Percentiles rank a stretch among this genome's conserved stretches.
Conservation (phyloP, 2,329 filamentous ascomycete species). For the Plectosphaerella cucumerina region DNA sequence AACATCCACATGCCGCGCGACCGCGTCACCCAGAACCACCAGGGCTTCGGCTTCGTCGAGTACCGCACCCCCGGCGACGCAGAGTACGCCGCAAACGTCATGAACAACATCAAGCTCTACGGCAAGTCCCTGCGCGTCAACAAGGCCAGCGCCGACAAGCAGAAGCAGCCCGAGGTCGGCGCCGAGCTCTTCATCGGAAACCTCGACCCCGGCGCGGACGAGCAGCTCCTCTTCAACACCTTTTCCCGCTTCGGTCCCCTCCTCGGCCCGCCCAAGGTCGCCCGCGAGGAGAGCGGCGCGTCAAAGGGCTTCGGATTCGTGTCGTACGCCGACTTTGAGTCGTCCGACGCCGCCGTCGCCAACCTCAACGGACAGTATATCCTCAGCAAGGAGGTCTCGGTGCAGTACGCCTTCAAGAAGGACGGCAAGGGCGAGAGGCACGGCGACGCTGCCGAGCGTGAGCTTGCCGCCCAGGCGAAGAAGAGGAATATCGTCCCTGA, state of each 20-base stretch:
- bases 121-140: slow-evolving; percentile 96
- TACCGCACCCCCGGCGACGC: slow-evolving; percentile 94
- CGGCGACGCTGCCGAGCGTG: slow-evolving; percentile 88
- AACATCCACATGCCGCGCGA: slow-evolving; percentile 99
- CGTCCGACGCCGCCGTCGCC: slow-evolving; percentile 83
- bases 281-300: slow-evolving; percentile 80
- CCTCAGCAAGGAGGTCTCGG: slow-evolving; percentile 92
- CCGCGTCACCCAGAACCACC: slow-evolving; percentile 92
- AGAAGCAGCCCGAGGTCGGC: slow-evolving; percentile 87
- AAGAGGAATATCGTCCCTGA: slow-evolving; percentile 89
- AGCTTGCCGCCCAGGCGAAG: slow-evolving; percentile 86
- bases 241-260: slow-evolving; percentile 90
- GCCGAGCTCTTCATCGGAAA: slow-evolving; percentile 97
- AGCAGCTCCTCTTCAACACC: slow-evolving; percentile 91
- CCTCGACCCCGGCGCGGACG: slow-evolving; percentile 88
- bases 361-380: slow-evolving; percentile 97
- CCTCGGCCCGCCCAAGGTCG: slow-evolving; percentile 81
- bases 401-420: slow-evolving; percentile 99
- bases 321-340: slow-evolving; percentile 88
- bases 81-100: slow-evolving; percentile 92
- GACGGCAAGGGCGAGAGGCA: slow-evolving; percentile 96
- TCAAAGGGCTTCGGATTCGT: slow-evolving; percentile 97
- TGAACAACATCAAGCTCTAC: slow-evolving; percentile 92
- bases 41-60: slow-evolving; percentile 98
- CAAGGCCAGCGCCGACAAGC: slow-evolving; percentile 88